Evolutionary conservation across 2,329 filamentous ascomycete species (phyloP).

Genomic region (Ophiognomonia clavigignenti-juglandacearum): DNA sequence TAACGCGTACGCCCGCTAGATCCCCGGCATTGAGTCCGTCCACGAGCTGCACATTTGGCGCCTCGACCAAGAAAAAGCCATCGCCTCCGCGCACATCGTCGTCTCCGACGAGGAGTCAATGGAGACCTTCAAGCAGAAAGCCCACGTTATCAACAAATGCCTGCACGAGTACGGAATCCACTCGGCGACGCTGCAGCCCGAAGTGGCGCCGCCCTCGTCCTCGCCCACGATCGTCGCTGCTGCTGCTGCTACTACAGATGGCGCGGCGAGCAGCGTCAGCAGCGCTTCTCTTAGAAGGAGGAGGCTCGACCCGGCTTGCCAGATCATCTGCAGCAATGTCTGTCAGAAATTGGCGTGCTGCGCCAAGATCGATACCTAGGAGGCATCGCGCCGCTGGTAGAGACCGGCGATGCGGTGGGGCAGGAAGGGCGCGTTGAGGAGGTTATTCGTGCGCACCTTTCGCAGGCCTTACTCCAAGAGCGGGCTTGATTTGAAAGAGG

Average conservation of each 20-base stretch:
- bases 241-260: slow-evolving; percentile 3
- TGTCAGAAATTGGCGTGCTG: slow-evolving; percentile 52
- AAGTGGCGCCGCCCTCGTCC: slow-evolving; percentile 31
- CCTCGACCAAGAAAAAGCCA: slow-evolving; percentile 63
- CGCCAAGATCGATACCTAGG: slow-evolving; percentile 20
- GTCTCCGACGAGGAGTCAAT: slow-evolving; percentile 51
- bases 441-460: too few species aligned
- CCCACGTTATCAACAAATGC: slow-evolving; percentile 61
- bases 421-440: too few species aligned
- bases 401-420: too few species aligned
- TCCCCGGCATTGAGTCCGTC: slow-evolving; percentile 61
- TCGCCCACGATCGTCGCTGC: slow-evolving; percentile 5
- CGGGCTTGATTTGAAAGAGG: too few species aligned
- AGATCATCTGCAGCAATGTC: slow-evolving; percentile 44
- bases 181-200: slow-evolving; percentile 66
- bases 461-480: too few species aligned
- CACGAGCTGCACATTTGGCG: slow-evolving; percentile 74
- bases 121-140: slow-evolving; percentile 53
- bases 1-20: slow-evolving; percentile 33
- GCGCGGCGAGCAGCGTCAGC: neutral
- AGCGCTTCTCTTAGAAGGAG: slow-evolving; percentile 19
- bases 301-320: slow-evolving; percentile 34
- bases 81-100: slow-evolving; percentile 66
- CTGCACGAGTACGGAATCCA: slow-evolving; percentile 71
- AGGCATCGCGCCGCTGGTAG: neutral